phyloP scores from a whole-genome alignment of 108 stramenopile species.

The Schizochytrium sp. region DNA sequence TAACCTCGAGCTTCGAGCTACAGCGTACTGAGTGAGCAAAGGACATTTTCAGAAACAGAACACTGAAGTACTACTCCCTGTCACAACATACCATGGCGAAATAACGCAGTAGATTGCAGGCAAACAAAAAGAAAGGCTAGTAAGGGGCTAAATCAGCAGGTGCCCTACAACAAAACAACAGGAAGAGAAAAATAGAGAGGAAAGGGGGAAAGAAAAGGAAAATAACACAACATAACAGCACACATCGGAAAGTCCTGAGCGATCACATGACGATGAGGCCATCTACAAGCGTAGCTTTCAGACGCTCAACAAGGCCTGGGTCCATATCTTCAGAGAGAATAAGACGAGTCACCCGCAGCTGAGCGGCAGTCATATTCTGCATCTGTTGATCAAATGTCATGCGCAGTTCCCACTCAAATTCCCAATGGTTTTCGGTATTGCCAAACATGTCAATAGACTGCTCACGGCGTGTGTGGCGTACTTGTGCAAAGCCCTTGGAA shows the following conservation, averaged over 20 bases:
- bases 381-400: constrained; percentile 56
- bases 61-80: too few species aligned
- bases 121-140: too few species aligned
- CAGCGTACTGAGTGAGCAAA: too few species aligned
- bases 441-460: constrained; percentile 55
- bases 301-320: background rate
- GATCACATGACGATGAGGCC: constrained; percentile 56
- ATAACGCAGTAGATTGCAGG: too few species aligned
- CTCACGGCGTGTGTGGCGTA: constrained; percentile 28
- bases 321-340: constrained; percentile 51
- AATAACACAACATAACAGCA: background rate
- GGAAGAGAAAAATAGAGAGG: background rate
- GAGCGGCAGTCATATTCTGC: constrained; percentile 55
- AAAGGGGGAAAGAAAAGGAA: background rate
- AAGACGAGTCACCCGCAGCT: constrained; percentile 18
- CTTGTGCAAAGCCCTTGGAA: constrained; percentile 45
- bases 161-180: background rate
- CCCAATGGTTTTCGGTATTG: constrained; percentile 42
- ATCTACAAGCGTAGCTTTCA: constrained; percentile 52
- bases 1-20: too few species aligned
- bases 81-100: too few species aligned
- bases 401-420: constrained; percentile 59
- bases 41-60: too few species aligned
- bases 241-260: background rate
- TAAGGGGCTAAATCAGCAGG: too few species aligned